Conservation (phyloP, 106 monocot species). For the Gastrodia elata region DNA sequence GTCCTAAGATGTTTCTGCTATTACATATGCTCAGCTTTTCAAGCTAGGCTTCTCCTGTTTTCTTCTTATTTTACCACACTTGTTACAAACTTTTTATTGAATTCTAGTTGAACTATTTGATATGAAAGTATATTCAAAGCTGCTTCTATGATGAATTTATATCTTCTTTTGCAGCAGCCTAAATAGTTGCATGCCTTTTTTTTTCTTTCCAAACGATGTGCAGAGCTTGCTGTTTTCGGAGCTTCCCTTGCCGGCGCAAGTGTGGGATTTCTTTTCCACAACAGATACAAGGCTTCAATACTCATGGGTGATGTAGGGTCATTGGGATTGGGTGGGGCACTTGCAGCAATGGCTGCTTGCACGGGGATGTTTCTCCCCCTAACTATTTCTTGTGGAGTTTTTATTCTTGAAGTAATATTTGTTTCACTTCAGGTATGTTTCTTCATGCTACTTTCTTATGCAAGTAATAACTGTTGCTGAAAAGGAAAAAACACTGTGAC, state of each 20-base stretch:
- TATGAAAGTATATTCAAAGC: neutral
- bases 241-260: slow-evolving; percentile 88
- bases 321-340: slow-evolving; percentile 81
- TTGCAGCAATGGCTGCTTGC: slow-evolving; percentile 79
- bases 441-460: neutral
- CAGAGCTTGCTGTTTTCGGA: slow-evolving; percentile 87
- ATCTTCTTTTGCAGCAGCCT: neutral
- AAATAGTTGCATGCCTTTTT: neutral
- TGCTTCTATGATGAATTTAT: neutral
- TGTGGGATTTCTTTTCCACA: slow-evolving; percentile 84
- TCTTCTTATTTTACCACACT: neutral
- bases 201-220: neutral
- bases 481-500: neutral
- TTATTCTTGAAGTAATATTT: slow-evolving; percentile 45
- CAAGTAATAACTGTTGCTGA: neutral
- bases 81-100: neutral
- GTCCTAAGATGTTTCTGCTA: neutral
- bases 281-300: slow-evolving; percentile 69
- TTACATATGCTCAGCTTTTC: neutral
- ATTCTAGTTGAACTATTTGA: neutral
- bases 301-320: slow-evolving; percentile 77
- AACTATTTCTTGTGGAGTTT: slow-evolving; percentile 51
- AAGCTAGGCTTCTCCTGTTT: neutral
- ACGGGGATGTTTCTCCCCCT: slow-evolving; percentile 91
- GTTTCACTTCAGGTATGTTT: slow-evolving; percentile 59